A percentile compares a stretch with the other conserved stretches of the same genome.
These are phyloP conservation scores for Cryptococcus wingfieldii DNA, from an alignment of 1,284 basidiomycete genomes.

Conservation along the genomic window DNA sequence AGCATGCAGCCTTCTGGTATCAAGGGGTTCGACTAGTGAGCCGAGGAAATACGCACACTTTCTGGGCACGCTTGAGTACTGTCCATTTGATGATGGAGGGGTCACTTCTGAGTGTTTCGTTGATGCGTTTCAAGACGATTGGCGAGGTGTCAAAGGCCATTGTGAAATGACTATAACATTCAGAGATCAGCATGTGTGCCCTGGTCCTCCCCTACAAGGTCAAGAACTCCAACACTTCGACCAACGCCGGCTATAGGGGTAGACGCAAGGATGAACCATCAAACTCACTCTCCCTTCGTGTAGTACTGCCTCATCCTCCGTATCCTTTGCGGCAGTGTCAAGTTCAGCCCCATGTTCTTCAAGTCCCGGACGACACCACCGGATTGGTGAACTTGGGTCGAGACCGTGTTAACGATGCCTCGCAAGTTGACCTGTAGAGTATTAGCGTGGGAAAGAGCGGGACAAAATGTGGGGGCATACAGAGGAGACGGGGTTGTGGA, in stretches of 20 bases:
- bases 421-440: conserved; percentile 36
- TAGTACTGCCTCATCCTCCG: conserved; percentile 47
- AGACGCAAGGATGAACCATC: background rate
- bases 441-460: background rate
- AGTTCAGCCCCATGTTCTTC: conserved; percentile 38
- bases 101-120: conserved; percentile 43
- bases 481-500: conserved; percentile 44
- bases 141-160: conserved; percentile 48
- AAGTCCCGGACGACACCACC: conserved; percentile 48
- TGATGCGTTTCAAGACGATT: conserved; percentile 39
- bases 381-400: conserved; percentile 37
- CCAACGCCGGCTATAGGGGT: background rate
- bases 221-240: background rate
- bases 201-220: no score
- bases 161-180: conserved; percentile 40
- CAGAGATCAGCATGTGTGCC: background rate
- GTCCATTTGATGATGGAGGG: conserved; percentile 39
- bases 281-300: conserved; percentile 47
- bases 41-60: conserved; percentile 27
- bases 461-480: conserved; percentile 23
- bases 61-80: conserved; percentile 34
- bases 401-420: conserved; percentile 41
- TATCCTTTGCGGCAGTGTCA: conserved; percentile 42
- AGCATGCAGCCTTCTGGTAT: background rate
- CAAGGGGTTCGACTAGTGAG: background rate